phyloP scores from a whole-genome alignment of 2,329 filamentous ascomycete species.

The Fusarium ambrosium region DNA sequence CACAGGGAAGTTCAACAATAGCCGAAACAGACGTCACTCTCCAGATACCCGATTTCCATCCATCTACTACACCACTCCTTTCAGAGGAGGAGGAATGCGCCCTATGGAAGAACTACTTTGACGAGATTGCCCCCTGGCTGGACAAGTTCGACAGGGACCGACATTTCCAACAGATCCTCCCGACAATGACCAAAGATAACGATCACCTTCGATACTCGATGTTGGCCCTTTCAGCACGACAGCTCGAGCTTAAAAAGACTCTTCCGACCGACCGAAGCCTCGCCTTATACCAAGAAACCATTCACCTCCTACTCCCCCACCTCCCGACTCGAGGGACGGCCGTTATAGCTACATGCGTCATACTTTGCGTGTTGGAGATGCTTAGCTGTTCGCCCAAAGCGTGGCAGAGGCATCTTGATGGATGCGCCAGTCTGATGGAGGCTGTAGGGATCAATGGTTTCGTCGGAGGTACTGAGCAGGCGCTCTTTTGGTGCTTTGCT shows the following conservation, averaged over 20 bases:
- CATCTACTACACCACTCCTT: conserved; percentile 28
- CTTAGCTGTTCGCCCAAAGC: conserved; percentile 62
- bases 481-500: conserved; percentile 68
- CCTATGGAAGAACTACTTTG: conserved; percentile 59
- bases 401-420: conserved; percentile 66
- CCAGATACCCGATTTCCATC: conserved; percentile 36
- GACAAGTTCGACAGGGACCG: conserved; percentile 66
- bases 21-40: conserved; percentile 27
- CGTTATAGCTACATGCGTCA: conserved; percentile 66
- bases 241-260: conserved; percentile 60
- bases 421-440: conserved; percentile 64
- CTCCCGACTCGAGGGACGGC: conserved; percentile 62
- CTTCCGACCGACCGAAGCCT: conserved; percentile 57
- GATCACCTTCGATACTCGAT: conserved; percentile 63
- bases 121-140: conserved; percentile 60
- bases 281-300: conserved; percentile 64
- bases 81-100: conserved; percentile 50
- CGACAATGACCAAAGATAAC: conserved; percentile 59
- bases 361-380: conserved; percentile 69
- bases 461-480: conserved; percentile 62
- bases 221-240: conserved; percentile 64
- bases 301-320: conserved; percentile 62
- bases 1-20: conserved; percentile 4
- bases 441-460: conserved; percentile 65
- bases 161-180: conserved; percentile 63